Evolutionary conservation across 164 flowering plant genomes (phyloP), one percentile per base, ranked within the genome.

Genomic region (Annona squamosa): DNA sequence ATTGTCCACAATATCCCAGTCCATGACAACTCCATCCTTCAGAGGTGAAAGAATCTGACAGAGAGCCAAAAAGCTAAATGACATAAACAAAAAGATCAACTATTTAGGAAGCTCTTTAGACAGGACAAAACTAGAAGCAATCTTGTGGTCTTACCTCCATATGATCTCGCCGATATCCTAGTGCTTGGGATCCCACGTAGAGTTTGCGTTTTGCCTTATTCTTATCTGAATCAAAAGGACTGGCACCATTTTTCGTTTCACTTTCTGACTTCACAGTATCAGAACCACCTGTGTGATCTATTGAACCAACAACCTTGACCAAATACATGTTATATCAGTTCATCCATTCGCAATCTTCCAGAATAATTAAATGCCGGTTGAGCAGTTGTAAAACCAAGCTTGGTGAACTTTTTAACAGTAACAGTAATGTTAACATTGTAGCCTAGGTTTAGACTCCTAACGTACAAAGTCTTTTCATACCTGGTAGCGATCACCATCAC

Each of bases 1-100:
- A 79, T 74, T 87, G 71, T 95, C 99, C 63, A 90, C 98, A 71
- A 91, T 89, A 80, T 95, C 99, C 99, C 99, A 95, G 65, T 95
- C 99, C 73, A 69, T 87, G 76, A 93, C 89, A 76, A 84, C 67
- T 68, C 98, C 98, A 78, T 95, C 97, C 82, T 87, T 91, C 26
- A 93, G 70, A 2, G 99, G 97, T 67, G 98, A 90, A 4, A 93
- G 68, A 63, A 95, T 91, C 99, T 95, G 79, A 68, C 48, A 71
- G 77, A 5, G 76, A 57, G 41, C 61, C 7, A 67, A 56, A 44
- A 68, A 44, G 70, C 59, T 46, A 69, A 3, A 5, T 19, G 26
- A 44, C 9, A 64, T 52, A 17, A 12, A 45, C 43, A 63, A 17
- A 17, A 9, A 42, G 16, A 10, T 66, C 16, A 5, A 42, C 46